These are phyloP conservation scores for Mycena latifolia DNA, from an alignment of 768 basidiomycete species.

Conservation along the genomic window DNA sequence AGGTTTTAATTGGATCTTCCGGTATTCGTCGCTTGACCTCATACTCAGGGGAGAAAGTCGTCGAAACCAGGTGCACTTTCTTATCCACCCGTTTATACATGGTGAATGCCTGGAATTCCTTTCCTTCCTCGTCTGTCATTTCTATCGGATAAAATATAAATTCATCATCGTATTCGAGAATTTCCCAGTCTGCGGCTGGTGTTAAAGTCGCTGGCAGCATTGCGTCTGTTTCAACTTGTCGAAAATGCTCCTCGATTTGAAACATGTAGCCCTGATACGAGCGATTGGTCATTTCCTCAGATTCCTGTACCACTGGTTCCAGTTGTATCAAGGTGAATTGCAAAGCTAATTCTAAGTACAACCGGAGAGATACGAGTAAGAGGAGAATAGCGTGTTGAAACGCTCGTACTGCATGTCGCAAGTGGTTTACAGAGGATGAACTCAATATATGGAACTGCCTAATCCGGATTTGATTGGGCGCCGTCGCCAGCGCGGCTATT, in stretches of 20 bases:
- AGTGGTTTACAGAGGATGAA: neutral
- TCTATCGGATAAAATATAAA: neutral
- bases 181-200: neutral
- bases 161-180: neutral
- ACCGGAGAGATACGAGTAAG: neutral
- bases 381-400: neutral
- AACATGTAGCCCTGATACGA: neutral
- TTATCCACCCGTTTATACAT: neutral
- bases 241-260: neutral
- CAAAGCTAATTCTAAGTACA: neutral
- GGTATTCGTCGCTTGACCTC: too few species aligned
- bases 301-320: neutral
- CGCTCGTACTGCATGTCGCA: neutral
- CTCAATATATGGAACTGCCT: neutral
- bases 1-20: too few species aligned
- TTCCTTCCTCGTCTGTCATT: neutral
- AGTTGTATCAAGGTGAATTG: neutral
- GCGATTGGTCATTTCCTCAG: neutral
- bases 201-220: neutral
- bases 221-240: too few species aligned
- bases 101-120: neutral
- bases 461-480: neutral
- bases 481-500: too few species aligned
- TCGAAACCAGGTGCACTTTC: too few species aligned
- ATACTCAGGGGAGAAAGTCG: too few species aligned